These are phyloP conservation scores for Globisporangium alternatum DNA, from an alignment of 352 stramenopile species.

Conservation along the genomic window DNA sequence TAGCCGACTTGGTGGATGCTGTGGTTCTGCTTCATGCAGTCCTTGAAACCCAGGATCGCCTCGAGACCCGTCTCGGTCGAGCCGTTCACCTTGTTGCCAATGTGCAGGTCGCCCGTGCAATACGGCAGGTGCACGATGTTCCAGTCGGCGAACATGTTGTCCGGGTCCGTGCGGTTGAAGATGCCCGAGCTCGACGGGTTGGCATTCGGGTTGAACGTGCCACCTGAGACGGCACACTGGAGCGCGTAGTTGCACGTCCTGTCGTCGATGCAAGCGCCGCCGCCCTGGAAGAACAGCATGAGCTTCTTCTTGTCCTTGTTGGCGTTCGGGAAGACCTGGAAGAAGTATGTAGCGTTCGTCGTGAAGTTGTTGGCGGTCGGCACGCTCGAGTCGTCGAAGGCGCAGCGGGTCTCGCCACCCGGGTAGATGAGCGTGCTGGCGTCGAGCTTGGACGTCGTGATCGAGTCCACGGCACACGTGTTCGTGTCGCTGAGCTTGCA, in stretches of 20 bases:
- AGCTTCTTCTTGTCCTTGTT: slow-evolving; percentile 60
- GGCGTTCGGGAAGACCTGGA: slow-evolving; percentile 63
- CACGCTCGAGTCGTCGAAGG: slow-evolving; percentile 50
- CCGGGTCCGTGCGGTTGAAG: slow-evolving; percentile 54
- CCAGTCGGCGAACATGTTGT: slow-evolving; percentile 78
- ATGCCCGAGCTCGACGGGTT: slow-evolving; percentile 42
- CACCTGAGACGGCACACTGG: slow-evolving; percentile 46
- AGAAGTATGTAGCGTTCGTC: slow-evolving; percentile 68
- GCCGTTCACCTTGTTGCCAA: slow-evolving; percentile 35
- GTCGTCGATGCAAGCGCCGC: slow-evolving; percentile 64
- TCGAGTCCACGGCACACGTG: slow-evolving; percentile 44
- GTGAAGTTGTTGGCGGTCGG: slow-evolving; percentile 33
- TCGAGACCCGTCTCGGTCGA: slow-evolving; percentile 34
- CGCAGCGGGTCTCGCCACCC: slow-evolving; percentile 46
- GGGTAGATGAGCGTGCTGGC: slow-evolving; percentile 57
- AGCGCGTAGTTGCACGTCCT: slow-evolving; percentile 61
- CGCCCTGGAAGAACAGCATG: slow-evolving; percentile 70
- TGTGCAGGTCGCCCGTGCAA: slow-evolving; percentile 70
- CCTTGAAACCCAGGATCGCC: slow-evolving; percentile 31
- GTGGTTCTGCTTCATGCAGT: slow-evolving; percentile 50
- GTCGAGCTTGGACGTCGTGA: slow-evolving; percentile 45
- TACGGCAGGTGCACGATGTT: slow-evolving; percentile 76
- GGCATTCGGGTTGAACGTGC: slow-evolving; percentile 55
- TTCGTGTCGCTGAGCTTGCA: slow-evolving; percentile 54
- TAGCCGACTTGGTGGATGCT: slow-evolving; percentile 55